These are phyloP conservation scores for Zygosaccharomyces pseudobailii DNA, from an alignment of 1,139 yeast genomes.

Conservation along the genomic window DNA sequence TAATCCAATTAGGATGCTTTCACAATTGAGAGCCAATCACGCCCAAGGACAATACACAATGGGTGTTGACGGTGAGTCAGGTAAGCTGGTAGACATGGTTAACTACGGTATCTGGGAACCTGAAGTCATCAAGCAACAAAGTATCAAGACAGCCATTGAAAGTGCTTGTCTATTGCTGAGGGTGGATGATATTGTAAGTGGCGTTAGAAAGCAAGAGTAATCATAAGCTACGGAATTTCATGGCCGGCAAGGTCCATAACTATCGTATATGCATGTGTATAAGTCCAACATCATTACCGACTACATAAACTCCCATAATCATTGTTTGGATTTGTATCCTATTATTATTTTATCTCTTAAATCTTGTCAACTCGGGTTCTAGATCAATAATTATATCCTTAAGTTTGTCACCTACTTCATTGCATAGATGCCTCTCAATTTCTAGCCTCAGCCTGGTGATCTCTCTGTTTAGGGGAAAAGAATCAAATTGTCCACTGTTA, in stretches of 20 bases:
- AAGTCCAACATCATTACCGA: slow-evolving; percentile 2
- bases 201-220: slow-evolving; percentile 58
- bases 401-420: slow-evolving; percentile 21
- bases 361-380: slow-evolving; percentile 22
- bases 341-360: slow-evolving; percentile 7
- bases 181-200: slow-evolving; percentile 96
- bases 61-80: slow-evolving; percentile 94
- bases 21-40: slow-evolving; percentile 93
- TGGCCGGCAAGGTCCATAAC: background rate
- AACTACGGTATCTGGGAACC: slow-evolving; percentile 99
- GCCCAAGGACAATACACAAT: slow-evolving; percentile 80
- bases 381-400: slow-evolving; percentile 21
- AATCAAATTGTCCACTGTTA: slow-evolving; percentile 45
- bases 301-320: slow-evolving; percentile 7
- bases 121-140: slow-evolving; percentile 93
- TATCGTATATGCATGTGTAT: slow-evolving; percentile 1
- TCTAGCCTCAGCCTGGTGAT: slow-evolving; percentile 38
- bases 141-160: slow-evolving; percentile 94
- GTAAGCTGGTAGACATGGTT: slow-evolving; percentile 93
- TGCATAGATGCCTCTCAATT: slow-evolving; percentile 45
- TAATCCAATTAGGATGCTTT: slow-evolving; percentile 81
- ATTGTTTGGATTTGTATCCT: background rate
- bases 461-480: slow-evolving; percentile 41
- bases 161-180: slow-evolving; percentile 91
- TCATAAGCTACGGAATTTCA: background rate